Evolutionary conservation across 108 stramenopile species (phyloP).

Genomic region (Nannochloropsis oceanica): DNA sequence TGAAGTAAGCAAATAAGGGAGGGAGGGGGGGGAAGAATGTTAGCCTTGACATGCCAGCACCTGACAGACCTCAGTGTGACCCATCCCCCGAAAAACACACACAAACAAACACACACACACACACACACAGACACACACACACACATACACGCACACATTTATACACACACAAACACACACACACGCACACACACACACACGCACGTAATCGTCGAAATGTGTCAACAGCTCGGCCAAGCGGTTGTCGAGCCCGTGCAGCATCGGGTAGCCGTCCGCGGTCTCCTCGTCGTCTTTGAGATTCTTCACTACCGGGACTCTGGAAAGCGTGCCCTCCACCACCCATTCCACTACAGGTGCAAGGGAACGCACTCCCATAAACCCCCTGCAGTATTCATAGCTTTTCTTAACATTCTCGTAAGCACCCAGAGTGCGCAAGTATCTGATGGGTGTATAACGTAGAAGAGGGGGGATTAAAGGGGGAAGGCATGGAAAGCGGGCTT

Average conservation of each 20-base stretch:
- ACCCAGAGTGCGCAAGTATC: not conserved
- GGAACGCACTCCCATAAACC: not conserved
- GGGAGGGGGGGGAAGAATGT: no score
- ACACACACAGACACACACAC: no score
- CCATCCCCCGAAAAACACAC: no score
- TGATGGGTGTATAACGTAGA: not conserved
- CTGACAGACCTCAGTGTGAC: no score
- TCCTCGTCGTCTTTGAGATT: not conserved
- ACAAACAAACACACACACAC: no score
- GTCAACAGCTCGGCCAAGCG: not conserved
- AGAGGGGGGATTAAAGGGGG: no score
- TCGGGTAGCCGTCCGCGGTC: not conserved
- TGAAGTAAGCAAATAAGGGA: not conserved
- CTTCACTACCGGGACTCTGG: not conserved
- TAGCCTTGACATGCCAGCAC: no score
- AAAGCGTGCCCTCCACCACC: not conserved
- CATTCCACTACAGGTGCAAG: not conserved
- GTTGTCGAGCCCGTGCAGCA: not conserved
- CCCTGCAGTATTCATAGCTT: not conserved
- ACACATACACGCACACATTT: no score
- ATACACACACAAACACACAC: no score
- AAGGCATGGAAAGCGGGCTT: no score
- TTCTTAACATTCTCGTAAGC: not conserved
- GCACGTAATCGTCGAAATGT: not conserved
- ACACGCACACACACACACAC: no score